phyloP scores from a whole-genome alignment of 352 stramenopile genomes.

The Pseudoperonospora humuli region DNA sequence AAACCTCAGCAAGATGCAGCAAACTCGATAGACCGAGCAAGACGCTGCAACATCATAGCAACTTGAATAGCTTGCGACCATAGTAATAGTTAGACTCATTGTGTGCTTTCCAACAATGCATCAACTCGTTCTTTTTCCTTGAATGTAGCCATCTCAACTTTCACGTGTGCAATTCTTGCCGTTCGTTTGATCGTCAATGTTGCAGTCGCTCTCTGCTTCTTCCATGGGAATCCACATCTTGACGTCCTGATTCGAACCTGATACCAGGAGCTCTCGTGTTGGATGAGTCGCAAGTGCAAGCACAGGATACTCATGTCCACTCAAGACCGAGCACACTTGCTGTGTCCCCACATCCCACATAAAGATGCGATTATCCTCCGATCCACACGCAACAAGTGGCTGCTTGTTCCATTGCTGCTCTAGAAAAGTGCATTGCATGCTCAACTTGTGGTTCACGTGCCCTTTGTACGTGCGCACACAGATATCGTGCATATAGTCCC shows the following conservation, averaged over 20 bases:
- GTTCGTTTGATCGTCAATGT: conserved; percentile 8
- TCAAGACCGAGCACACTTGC: conserved; percentile 48
- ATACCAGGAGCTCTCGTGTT: conserved; percentile 46
- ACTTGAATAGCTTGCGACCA: conserved; percentile 14
- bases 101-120: conserved; percentile 15
- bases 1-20: conserved; percentile 53
- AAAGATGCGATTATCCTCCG: conserved; percentile 88
- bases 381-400: conserved; percentile 82
- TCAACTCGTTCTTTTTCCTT: too few species aligned
- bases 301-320: conserved; percentile 73
- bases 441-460: conserved; percentile 83
- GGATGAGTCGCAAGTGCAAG: conserved; percentile 82
- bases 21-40: conserved; percentile 35
- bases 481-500: conserved; percentile 67
- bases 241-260: conserved; percentile 72
- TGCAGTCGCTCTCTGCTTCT: conserved; percentile 3
- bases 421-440: conserved; percentile 78
- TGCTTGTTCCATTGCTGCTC: conserved; percentile 28
- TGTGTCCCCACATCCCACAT: conserved; percentile 89
- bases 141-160: too few species aligned
- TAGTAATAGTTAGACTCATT: conserved; percentile 52
- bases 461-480: conserved; percentile 64
- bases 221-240: conserved; percentile 31
- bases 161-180: background rate
- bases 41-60: too few species aligned